These are phyloP conservation scores for Colletotrichum viniferum DNA, from an alignment of 2,329 filamentous ascomycete species.

Conservation along the genomic window DNA sequence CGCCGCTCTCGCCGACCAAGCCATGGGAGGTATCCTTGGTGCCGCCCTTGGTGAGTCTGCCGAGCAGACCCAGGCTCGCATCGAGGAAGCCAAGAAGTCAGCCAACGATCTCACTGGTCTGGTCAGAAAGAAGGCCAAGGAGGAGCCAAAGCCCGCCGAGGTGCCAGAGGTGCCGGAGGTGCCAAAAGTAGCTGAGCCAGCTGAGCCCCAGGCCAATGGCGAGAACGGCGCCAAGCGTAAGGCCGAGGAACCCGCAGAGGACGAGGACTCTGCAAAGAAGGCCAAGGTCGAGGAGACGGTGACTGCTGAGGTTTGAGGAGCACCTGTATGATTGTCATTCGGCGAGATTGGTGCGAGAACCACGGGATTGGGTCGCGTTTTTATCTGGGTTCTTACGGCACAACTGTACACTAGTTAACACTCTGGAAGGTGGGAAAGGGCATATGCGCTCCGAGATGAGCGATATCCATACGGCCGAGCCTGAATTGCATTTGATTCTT, in stretches of 20 bases:
- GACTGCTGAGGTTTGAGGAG: constrained; percentile 21
- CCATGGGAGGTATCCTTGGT: constrained; percentile 65
- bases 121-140: constrained; percentile 72
- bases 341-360: not conserved
- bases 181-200: not conserved
- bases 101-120: constrained; percentile 78
- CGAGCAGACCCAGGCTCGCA: constrained; percentile 63
- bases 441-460: not conserved
- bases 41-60: constrained; percentile 66
- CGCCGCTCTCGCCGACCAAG: constrained; percentile 55
- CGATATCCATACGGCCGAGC: not conserved
- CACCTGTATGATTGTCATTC: not conserved
- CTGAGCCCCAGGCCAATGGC: constrained; percentile 25
- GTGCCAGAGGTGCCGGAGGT: not conserved
- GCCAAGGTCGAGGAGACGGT: constrained; percentile 34
- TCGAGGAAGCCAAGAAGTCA: constrained; percentile 74
- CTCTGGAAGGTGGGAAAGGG: not conserved
- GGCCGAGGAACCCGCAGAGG: constrained; percentile 46
- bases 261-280: constrained; percentile 35
- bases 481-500: not conserved
- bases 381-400: not conserved
- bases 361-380: not conserved
- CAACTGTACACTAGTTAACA: constrained; percentile 11
- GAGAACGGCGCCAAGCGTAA: constrained; percentile 59
- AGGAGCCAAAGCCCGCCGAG: constrained; percentile 27